Evolutionary conservation across 192 early-diverging fungal species (phyloP).

Genomic region (Coemansia javaensis): DNA sequence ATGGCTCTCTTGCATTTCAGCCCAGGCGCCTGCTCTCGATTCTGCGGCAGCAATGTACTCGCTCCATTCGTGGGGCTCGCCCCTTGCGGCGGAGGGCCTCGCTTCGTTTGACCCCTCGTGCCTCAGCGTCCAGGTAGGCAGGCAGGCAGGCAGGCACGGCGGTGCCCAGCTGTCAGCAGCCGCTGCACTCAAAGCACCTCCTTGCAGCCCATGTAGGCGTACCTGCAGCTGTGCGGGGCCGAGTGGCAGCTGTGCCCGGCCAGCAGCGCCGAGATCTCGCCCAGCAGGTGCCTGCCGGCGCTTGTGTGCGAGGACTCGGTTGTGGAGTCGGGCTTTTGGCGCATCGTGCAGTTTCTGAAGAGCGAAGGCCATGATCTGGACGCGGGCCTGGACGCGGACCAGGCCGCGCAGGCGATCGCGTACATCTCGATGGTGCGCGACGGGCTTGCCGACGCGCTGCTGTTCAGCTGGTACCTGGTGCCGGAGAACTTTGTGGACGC

Average conservation of each 20-base stretch:
- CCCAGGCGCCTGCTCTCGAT: too few relatives aligned
- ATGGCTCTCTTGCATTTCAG: too few relatives aligned
- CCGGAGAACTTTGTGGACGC: constrained; percentile 70
- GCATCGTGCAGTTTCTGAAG: constrained; percentile 29
- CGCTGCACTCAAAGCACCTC: too few relatives aligned
- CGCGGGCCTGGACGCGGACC: constrained; percentile 22
- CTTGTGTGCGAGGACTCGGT: constrained; percentile 11
- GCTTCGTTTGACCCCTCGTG: constrained; percentile 43
- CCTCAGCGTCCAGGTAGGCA: constrained; percentile 36
- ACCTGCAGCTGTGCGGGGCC: constrained; percentile 39
- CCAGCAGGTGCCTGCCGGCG: constrained; percentile 27
- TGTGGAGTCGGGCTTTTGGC: constrained; percentile 43
- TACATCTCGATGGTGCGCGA: constrained; percentile 73
- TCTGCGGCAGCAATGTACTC: constrained; percentile 42
- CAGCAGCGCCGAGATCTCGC: constrained; percentile 30
- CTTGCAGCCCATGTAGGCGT: constrained; percentile 32
- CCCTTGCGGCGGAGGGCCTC: constrained; percentile 26
- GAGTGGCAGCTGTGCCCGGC: constrained; percentile 35
- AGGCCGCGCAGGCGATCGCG: constrained; percentile 26
- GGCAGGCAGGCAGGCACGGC: too few relatives aligned
- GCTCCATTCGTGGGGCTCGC: constrained; percentile 45
- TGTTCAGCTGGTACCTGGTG: constrained; percentile 83
- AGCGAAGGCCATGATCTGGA: constrained; percentile 26
- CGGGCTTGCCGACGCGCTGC: constrained; percentile 68
- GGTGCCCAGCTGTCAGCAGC: too few relatives aligned